Conservation (phyloP, 768 basidiomycete species). For the Serendipita vermifera region DNA sequence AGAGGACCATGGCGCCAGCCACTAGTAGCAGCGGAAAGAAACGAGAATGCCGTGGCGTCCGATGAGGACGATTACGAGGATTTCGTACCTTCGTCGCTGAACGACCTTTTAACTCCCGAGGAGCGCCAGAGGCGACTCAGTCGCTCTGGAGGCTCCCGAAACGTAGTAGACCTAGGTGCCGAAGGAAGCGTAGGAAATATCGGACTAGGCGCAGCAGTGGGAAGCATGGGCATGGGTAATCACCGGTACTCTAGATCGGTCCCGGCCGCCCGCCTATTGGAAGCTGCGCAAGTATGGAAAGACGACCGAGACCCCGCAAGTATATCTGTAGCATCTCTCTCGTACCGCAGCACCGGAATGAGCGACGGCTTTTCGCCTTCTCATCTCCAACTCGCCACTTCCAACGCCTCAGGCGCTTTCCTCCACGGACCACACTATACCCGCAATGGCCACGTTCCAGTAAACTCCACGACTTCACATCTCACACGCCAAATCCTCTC, state of each 20-base stretch:
- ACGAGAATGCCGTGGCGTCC: constrained; percentile 19
- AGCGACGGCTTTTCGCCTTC: constrained; percentile 22
- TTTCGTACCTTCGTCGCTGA: constrained; percentile 77
- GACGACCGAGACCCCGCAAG: constrained; percentile 24
- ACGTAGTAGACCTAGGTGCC: neutral
- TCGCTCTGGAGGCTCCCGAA: constrained; percentile 33
- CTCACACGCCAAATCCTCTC: neutral
- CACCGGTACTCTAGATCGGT: constrained; percentile 78
- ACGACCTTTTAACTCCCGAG: constrained; percentile 78
- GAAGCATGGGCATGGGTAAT: constrained; percentile 20
- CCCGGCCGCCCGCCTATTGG: constrained; percentile 60
- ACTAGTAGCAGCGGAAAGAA: constrained; percentile 10
- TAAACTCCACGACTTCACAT: neutral
- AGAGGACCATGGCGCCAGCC: neutral
- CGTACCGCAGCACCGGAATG: constrained; percentile 35
- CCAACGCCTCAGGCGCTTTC: constrained; percentile 75
- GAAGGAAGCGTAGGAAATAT: constrained; percentile 3
- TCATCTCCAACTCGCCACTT: constrained; percentile 41
- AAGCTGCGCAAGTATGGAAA: constrained; percentile 74
- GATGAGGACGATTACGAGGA: constrained; percentile 68
- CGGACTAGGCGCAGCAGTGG: neutral
- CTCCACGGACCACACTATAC: constrained; percentile 56
- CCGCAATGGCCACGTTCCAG: constrained; percentile 16
- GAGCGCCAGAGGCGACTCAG: constrained; percentile 76
- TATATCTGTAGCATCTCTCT: constrained; percentile 16